phyloP scores from a whole-genome alignment of 129 eudicot genomes.

The Tagetes patula region DNA sequence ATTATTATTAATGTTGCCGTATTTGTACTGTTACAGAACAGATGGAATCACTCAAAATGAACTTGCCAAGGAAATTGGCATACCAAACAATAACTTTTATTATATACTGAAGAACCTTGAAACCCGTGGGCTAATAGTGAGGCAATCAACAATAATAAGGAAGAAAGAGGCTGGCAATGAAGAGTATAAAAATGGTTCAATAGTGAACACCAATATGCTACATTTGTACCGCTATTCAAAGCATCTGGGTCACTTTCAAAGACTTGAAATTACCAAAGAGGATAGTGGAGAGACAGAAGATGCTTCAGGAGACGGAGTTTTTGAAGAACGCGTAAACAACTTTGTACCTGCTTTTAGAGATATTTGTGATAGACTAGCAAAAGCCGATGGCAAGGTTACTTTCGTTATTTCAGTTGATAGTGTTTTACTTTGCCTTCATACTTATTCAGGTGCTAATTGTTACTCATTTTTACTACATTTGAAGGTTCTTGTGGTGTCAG shows the following conservation, averaged over 20 bases:
- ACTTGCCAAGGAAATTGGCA: conserved; percentile 70
- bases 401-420: conserved; percentile 15
- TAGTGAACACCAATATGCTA: conserved; percentile 77
- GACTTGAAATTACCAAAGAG: conserved; percentile 80
- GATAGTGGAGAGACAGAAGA: conserved; percentile 45
- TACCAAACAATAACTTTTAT: conserved; percentile 58
- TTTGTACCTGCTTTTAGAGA: conserved; percentile 67
- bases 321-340: conserved; percentile 53
- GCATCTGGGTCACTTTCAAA: conserved; percentile 76
- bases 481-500: conserved; percentile 79
- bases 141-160: conserved; percentile 72
- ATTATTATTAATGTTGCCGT: conserved; percentile 20
- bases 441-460: conserved; percentile 16
- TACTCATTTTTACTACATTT: background rate
- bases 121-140: conserved; percentile 74
- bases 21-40: conserved; percentile 43
- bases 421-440: conserved; percentile 7
- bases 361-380: conserved; percentile 78
- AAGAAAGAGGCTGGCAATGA: conserved; percentile 54
- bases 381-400: conserved; percentile 79
- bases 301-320: conserved; percentile 38
- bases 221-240: conserved; percentile 73
- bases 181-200: conserved; percentile 43
- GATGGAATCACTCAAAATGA: conserved; percentile 82
- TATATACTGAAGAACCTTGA: conserved; percentile 68